These are phyloP conservation scores for Anthracocystis walkeri DNA, from an alignment of 1,284 basidiomycete genomes.

Conservation along the genomic window DNA sequence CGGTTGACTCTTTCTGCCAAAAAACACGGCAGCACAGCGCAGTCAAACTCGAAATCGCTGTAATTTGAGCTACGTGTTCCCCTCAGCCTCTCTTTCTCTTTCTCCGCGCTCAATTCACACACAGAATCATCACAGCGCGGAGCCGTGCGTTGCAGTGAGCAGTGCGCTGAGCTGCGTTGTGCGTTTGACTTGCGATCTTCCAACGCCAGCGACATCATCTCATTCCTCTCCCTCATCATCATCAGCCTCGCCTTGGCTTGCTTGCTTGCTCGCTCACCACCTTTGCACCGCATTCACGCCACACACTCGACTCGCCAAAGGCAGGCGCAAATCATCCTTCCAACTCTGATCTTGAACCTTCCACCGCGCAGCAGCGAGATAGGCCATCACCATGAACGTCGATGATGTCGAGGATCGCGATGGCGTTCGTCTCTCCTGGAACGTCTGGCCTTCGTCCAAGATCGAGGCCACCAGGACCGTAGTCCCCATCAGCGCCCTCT, in stretches of 20 bases:
- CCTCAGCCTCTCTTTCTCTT: background rate
- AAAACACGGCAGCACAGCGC: too few species aligned
- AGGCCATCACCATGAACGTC: constrained; percentile 54
- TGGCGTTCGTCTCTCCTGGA: constrained; percentile 80
- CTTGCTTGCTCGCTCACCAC: background rate
- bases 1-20: constrained; percentile 3
- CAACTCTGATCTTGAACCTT: background rate
- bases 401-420: constrained; percentile 70
- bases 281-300: background rate
- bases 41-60: too few species aligned
- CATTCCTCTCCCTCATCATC: constrained; percentile 2
- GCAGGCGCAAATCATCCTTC: constrained; percentile 11
- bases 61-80: constrained; percentile 24
- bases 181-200: constrained; percentile 24
- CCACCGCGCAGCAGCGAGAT: background rate
- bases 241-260: constrained; percentile 14
- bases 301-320: constrained; percentile 8
- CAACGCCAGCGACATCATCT: constrained; percentile 22
- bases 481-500: constrained; percentile 96
- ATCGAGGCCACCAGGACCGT: constrained; percentile 98
- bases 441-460: constrained; percentile 96
- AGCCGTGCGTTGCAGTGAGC: constrained; percentile 25
- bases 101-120: constrained; percentile 5
- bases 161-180: constrained; percentile 1
- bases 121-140: constrained; percentile 10